Base-by-base conservation (phyloP, 768 basidiomycete genomes). In the Filobasidium wieringae region DNA sequence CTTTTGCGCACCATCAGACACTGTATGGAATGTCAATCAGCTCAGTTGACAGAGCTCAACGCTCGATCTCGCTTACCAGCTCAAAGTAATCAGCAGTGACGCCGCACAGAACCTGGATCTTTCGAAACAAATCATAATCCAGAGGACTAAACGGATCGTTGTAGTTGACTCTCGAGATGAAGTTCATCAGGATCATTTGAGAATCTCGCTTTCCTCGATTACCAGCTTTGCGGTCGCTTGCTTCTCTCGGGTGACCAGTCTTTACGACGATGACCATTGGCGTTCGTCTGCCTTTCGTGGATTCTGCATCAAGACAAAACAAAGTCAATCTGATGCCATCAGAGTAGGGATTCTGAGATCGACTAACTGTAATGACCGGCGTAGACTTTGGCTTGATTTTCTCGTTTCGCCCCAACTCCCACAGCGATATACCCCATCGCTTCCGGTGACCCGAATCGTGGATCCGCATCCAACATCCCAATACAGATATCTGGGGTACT, bases 41-140 rank as follows among this genome's bases (percentile, higher is more conserved):
- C n/a, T n/a, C n/a, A n/a, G n/a, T n/a, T n/a, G n/a, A n/a, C n/a
- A n/a, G n/a, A n/a, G n/a, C 40, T 51, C 22, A 43, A 43, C 33
- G 45, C 34, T 33, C 62, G 17, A 65, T 33, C 56, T 26, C 17
- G 43, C 84, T 63, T 68, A 95, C 95, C 95, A 99, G 97, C 77
- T 99, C 95, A 68, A 97, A 97, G 75, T 88, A 96, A 72, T 99
- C 95, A 1, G 95, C 92, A 1, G 95, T 97, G 8, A 97, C 88
- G n/a, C 95, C 93, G 88, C 95, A 96, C 32, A 99, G 80, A 30
- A 85, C 80, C 66, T 97, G 91, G 2, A 90, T 83, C 78, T 97
- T 97, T 53, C 95, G 83, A 79, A 99, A 99, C 33, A 99, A 79
- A 76, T 99, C 95, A 70, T 89, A 99, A 72, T 99, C 95, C 66